Conservation (phyloP, 805 yeast genomes). For the Metschnikowia lachancei region DNA sequence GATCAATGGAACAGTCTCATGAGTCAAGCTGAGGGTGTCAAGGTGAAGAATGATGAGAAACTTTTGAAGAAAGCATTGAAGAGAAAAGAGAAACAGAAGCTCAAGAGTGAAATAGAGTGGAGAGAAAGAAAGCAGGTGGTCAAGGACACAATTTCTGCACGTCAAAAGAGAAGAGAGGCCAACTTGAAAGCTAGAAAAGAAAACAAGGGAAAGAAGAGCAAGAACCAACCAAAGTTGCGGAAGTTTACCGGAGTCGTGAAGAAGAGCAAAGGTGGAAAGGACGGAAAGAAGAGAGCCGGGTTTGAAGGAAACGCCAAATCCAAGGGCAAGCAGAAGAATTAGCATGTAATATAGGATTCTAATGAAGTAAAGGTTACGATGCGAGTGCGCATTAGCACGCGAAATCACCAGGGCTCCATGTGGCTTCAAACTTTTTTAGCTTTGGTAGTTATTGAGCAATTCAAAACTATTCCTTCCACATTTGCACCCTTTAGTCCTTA, state of each 20-base stretch:
- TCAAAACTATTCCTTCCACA: background rate
- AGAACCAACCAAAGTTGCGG: slow-evolving; percentile 67
- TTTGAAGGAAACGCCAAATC: slow-evolving; percentile 72
- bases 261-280: slow-evolving; percentile 35
- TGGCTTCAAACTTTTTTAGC: background rate
- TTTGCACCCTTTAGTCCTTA: background rate
- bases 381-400: background rate
- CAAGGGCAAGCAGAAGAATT: slow-evolving; percentile 31
- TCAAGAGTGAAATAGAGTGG: slow-evolving; percentile 91
- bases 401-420: background rate
- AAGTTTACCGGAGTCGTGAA: slow-evolving; percentile 57
- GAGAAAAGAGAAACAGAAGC: slow-evolving; percentile 77
- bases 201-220: slow-evolving; percentile 76
- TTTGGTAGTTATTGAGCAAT: background rate
- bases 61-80: slow-evolving; percentile 81
- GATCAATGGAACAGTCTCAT: slow-evolving; percentile 82
- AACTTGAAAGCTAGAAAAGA: slow-evolving; percentile 83
- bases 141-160: slow-evolving; percentile 66
- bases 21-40: slow-evolving; percentile 83
- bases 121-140: slow-evolving; percentile 81
- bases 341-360: slow-evolving; percentile 15
- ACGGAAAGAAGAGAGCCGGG: slow-evolving; percentile 66
- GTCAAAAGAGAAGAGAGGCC: slow-evolving; percentile 86
- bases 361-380: slow-evolving; percentile 5
- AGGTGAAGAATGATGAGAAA: slow-evolving; percentile 86